These are phyloP conservation scores for Violaceomyces palustris DNA, from an alignment of 1,284 basidiomycete species.

Conservation along the genomic window DNA sequence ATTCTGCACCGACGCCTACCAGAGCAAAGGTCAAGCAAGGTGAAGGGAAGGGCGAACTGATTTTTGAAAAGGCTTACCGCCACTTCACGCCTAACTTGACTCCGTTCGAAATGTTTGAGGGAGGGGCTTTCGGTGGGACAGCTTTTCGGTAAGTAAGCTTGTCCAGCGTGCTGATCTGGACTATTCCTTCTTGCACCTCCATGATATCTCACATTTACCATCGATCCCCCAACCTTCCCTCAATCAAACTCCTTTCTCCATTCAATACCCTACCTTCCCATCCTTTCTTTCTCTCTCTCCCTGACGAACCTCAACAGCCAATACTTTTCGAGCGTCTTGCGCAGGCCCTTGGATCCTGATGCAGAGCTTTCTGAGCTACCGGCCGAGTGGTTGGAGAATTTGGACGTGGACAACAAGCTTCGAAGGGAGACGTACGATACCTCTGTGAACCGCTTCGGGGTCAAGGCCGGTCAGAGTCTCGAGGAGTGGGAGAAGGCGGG, in stretches of 20 bases:
- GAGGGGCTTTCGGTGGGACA: conserved; percentile 56
- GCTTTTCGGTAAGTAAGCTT: conserved; percentile 51
- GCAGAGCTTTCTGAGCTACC: conserved; percentile 36
- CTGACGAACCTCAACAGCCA: conserved; percentile 4
- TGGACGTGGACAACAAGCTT: conserved; percentile 27
- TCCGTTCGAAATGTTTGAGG: conserved; percentile 55
- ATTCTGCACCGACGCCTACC: conserved; percentile 12
- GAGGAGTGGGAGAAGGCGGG: conserved; percentile 57
- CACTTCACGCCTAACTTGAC: conserved; percentile 56
- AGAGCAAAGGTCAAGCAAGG: conserved; percentile 6
- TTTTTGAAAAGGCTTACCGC: conserved; percentile 53
- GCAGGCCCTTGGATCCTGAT: conserved; percentile 19
- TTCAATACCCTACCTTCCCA: too few species aligned
- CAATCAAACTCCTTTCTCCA: too few species aligned
- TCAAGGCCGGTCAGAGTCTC: conserved; percentile 55
- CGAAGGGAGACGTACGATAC: conserved; percentile 43
- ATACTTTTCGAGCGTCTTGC: conserved; percentile 26
- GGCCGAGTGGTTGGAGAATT: conserved; percentile 20
- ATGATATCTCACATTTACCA: too few species aligned
- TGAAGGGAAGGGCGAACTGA: conserved; percentile 46
- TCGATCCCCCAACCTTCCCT: too few species aligned
- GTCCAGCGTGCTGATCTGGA: too few species aligned
- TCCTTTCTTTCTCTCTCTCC: too few species aligned
- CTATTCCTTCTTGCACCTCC: too few species aligned
- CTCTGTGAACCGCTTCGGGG: conserved; percentile 53